Base-by-base conservation (phyloP, 768 basidiomycete species). In the Pleurotus eryngii region DNA sequence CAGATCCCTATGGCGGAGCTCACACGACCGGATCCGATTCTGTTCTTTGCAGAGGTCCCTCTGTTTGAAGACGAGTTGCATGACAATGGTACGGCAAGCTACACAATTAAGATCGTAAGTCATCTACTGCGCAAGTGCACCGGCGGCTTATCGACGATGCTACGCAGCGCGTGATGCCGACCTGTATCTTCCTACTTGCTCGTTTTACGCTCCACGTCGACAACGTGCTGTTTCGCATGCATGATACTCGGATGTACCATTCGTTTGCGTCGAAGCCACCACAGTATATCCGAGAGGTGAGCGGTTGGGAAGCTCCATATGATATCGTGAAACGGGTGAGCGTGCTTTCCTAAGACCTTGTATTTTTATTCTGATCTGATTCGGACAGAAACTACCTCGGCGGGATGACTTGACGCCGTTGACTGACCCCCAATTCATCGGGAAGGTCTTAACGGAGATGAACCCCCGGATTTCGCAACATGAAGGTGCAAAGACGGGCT, bases 1-100 rank as follows among this genome's bases (percentile, higher is more conserved):
- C 61, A 68, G 7, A 95, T 99, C 57, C 95, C 96, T 0, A 77
- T 96, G 63, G 81, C 85, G 1, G 87, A 95, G 60, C 82, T 98
- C 27, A 89, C 87, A 8, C 83, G 90, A 24, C 92, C 86, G 57
- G 96, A 98, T 71, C 97, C 97, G 14, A 98, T 98, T 63, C 76
- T 98, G n/a, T 99, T 96, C 72, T 98, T 96, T 67, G 93, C 96
- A 5, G 95, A 98, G 64, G 84, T 98, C 1, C 91, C 93, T 0
- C 74, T 98, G 4, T 98, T 91, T 67, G 96, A 99, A 66, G 95
- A 98, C 68, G 97, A 99, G 70, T 77, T 98, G 46, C 95, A 98
- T 66, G 97, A 99, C 67, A 98, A 98, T 66, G 97, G 97, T 0
- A 85, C 92, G 5, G 95, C 95, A 1, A 81, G 85, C 27, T 70